A percentile compares a stretch with the other conserved stretches of the same genome.
Conservation (phyloP, 2,329 filamentous ascomycete genomes). For the Fusarium zealandicum region DNA sequence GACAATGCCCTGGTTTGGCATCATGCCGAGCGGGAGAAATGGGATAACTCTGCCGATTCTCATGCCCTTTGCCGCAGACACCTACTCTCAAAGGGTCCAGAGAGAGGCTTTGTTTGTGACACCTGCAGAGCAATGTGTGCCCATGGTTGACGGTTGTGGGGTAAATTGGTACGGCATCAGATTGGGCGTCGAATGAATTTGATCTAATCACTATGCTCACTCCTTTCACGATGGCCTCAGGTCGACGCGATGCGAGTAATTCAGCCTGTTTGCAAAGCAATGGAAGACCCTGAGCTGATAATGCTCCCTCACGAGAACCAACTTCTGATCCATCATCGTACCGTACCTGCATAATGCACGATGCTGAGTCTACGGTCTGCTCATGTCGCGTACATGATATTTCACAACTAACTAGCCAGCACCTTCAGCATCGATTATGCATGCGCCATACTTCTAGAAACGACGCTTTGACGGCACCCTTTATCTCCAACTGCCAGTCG, state of each 20-base stretch:
- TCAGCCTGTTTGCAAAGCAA: background rate
- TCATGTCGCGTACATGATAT: background rate
- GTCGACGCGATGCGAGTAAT: background rate
- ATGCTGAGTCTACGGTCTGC: constrained; percentile 10
- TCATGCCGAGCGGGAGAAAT: constrained; percentile 19
- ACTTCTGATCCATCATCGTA: background rate
- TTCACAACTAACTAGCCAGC: background rate
- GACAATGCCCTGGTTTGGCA: constrained; percentile 21
- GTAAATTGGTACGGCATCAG: constrained; percentile 29
- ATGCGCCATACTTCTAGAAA: constrained; percentile 15
- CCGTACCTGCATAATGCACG: constrained; percentile 34
- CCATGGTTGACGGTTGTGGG: constrained; percentile 29
- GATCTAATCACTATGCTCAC: constrained; percentile 10
- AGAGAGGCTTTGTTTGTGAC: constrained; percentile 34
- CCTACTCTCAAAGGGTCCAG: constrained; percentile 17
- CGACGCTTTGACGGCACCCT: background rate
- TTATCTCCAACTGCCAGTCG: constrained; percentile 13
- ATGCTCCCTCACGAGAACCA: background rate
- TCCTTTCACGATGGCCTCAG: constrained; percentile 28
- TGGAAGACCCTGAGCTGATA: background rate
- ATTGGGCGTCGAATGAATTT: constrained; percentile 22
- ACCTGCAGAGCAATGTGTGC: constrained; percentile 14
- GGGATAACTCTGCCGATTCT: constrained; percentile 6
- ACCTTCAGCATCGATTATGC: background rate
- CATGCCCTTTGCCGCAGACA: constrained; percentile 8